These are phyloP conservation scores for Neurospora sp. DNA, from an alignment of 495 filamentous ascomycete genomes.

Conservation along the genomic window DNA sequence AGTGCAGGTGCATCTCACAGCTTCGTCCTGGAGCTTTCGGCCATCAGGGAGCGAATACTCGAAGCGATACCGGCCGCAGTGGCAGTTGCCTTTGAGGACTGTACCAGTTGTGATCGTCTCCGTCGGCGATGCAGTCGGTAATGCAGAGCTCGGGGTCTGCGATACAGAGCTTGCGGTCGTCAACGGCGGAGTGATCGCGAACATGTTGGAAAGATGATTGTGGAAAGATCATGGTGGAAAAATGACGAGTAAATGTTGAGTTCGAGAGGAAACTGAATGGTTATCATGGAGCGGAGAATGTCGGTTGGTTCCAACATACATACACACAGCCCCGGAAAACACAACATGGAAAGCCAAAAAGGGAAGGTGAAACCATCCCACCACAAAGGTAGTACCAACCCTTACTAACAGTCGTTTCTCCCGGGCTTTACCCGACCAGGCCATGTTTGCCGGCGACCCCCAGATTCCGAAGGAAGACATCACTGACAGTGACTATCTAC, in stretches of 20 bases:
- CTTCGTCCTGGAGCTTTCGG: background rate
- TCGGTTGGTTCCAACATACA: background rate
- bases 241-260: background rate
- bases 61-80: slow-evolving; percentile 22
- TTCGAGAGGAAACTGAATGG: background rate
- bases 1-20: slow-evolving; percentile 11
- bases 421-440: background rate
- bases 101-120: background rate
- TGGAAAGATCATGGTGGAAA: background rate
- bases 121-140: background rate
- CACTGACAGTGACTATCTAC: background rate
- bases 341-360: background rate
- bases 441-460: background rate
- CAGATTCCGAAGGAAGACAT: background rate
- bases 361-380: background rate
- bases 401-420: background rate
- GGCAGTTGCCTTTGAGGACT: slow-evolving; percentile 19
- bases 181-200: background rate
- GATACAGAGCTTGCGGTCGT: background rate
- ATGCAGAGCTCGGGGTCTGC: too few relatives aligned
- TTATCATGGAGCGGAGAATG: background rate
- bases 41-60: slow-evolving; percentile 7
- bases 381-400: background rate
- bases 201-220: background rate
- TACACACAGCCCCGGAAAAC: background rate